These are phyloP conservation scores for Kwoniella pini DNA, from an alignment of 768 basidiomycete species.

Conservation along the genomic window DNA sequence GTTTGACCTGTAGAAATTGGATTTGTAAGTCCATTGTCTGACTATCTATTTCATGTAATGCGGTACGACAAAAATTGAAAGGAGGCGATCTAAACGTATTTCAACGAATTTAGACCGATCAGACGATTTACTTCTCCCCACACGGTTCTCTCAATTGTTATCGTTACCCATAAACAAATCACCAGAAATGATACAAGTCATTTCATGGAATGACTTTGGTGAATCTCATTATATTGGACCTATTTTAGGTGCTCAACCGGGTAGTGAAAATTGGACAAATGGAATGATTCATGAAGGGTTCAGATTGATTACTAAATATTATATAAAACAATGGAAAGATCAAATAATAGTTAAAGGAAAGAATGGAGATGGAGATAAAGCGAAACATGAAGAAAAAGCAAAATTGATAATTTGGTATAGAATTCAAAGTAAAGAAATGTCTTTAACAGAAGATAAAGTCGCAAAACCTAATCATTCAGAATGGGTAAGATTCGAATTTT, in stretches of 20 bases:
- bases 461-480: slow-evolving; percentile 46
- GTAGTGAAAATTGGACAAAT: slow-evolving; percentile 50
- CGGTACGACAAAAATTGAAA: neutral
- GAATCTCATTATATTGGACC: slow-evolving; percentile 53
- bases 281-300: slow-evolving; percentile 49
- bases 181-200: slow-evolving; percentile 52
- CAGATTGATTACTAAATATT: slow-evolving; percentile 44
- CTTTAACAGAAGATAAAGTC: slow-evolving; percentile 29
- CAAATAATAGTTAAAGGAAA: neutral
- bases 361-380: neutral
- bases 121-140: slow-evolving; percentile 50
- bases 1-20: slow-evolving; percentile 41
- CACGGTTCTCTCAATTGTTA: slow-evolving; percentile 46
- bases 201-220: slow-evolving; percentile 56
- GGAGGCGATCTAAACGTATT: neutral
- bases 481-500: no score
- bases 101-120: slow-evolving; percentile 40
- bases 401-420: slow-evolving; percentile 43
- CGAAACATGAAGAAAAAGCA: neutral
- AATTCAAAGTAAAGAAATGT: slow-evolving; percentile 37
- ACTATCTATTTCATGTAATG: neutral
- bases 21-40: slow-evolving; percentile 40
- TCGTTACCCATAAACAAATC: slow-evolving; percentile 19
- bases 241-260: slow-evolving; percentile 50
- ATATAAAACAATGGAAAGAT: slow-evolving; percentile 31